Percentiles rank a stretch among this genome's conserved stretches.
phyloP scores from a whole-genome alignment of 202 grass and related monocot species.

The Schoenoplectus tabernaemontani region DNA sequence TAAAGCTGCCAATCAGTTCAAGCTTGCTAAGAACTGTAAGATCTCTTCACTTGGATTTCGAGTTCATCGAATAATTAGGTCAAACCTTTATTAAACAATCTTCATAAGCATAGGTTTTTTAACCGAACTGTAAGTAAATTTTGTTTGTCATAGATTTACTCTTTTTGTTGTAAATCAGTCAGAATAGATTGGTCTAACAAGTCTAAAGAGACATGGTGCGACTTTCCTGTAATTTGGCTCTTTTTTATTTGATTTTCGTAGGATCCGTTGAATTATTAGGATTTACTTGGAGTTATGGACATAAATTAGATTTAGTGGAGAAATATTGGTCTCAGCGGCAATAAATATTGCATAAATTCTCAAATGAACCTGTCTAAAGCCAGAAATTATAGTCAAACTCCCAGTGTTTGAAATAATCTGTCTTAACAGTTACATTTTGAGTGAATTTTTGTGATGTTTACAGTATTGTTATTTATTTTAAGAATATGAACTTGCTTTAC shows the following conservation, averaged over 20 bases:
- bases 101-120: too few species aligned
- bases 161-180: background rate
- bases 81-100: background rate
- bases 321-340: background rate
- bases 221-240: background rate
- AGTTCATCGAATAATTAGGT: too few species aligned
- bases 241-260: background rate
- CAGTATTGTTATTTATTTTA: background rate
- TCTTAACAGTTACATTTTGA: background rate
- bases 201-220: background rate
- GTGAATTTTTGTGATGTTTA: background rate
- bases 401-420: background rate
- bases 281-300: background rate
- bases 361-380: background rate
- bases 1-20: slow-evolving; percentile 36
- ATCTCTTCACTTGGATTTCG: background rate
- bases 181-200: background rate
- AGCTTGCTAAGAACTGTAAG: slow-evolving; percentile 37
- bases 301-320: background rate
- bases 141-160: too few species aligned
- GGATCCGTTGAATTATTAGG: background rate
- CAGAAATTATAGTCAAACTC: background rate
- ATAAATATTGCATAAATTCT: background rate
- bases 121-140: too few species aligned
- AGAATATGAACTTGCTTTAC: slow-evolving; percentile 26